Evolutionary conservation across 2,329 filamentous ascomycete genomes (phyloP).

Genomic region (Esteya vermicola): DNA sequence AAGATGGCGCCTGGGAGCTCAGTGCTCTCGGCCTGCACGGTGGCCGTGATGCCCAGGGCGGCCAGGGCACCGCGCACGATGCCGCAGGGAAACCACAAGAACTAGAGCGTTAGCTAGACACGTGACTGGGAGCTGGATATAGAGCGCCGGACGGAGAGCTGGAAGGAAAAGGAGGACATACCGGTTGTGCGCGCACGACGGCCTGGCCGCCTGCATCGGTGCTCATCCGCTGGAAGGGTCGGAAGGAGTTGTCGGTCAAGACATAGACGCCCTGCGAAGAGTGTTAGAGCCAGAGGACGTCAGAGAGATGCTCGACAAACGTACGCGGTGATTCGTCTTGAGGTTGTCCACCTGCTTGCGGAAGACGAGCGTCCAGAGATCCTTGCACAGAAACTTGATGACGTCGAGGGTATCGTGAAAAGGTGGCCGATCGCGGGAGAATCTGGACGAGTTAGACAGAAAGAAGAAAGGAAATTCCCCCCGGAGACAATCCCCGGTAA

Average conservation of each 20-base stretch:
- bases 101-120: constrained; percentile 34
- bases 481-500: too few species aligned
- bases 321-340: constrained; percentile 87
- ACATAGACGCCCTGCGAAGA: constrained; percentile 71
- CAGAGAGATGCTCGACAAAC: constrained; percentile 10
- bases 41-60: constrained; percentile 81
- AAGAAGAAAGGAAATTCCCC: too few species aligned
- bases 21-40: constrained; percentile 77
- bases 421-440: constrained; percentile 69
- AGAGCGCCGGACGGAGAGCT: constrained; percentile 2
- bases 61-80: constrained; percentile 83
- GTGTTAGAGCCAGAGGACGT: not conserved
- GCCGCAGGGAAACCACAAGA: constrained; percentile 90
- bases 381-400: constrained; percentile 98
- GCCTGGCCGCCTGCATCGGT: constrained; percentile 63
- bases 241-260: constrained; percentile 82
- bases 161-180: constrained; percentile 22
- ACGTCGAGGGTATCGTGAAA: constrained; percentile 88
- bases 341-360: constrained; percentile 97
- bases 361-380: constrained; percentile 89
- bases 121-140: constrained; percentile 1
- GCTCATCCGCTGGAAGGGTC: constrained; percentile 80
- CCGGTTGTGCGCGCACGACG: constrained; percentile 62
- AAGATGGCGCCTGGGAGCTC: constrained; percentile 85
- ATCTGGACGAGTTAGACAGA: constrained; percentile 33